phyloP scores from a whole-genome alignment of 2,329 filamentous ascomycete genomes.

The Calonectria naviculata region DNA sequence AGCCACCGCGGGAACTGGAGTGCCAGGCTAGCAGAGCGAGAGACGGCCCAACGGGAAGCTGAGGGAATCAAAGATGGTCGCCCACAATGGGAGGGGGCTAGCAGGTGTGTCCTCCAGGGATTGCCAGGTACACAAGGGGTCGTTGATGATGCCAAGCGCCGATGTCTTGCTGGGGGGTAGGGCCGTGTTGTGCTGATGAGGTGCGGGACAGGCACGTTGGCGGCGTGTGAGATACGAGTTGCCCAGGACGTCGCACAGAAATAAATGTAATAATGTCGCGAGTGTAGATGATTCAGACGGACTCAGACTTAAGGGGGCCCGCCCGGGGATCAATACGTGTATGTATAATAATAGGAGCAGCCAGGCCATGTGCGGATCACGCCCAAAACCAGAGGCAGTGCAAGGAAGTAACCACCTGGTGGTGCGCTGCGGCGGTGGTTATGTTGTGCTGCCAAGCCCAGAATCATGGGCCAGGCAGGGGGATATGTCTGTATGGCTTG shows the following conservation, averaged over 20 bases:
- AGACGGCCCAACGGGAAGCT: slow-evolving; percentile 8
- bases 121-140: slow-evolving; percentile 12
- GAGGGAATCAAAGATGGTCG: slow-evolving; percentile 26
- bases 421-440: not conserved
- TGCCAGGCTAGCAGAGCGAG: not conserved
- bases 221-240: slow-evolving; percentile 21
- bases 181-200: slow-evolving; percentile 17
- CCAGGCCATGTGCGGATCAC: slow-evolving; percentile 10
- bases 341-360: slow-evolving; percentile 25
- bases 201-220: slow-evolving; percentile 14
- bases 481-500: not conserved
- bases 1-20: not conserved
- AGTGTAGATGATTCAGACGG: slow-evolving; percentile 11
- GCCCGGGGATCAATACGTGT: slow-evolving; percentile 24
- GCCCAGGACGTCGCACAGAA: slow-evolving; percentile 13
- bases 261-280: slow-evolving; percentile 6
- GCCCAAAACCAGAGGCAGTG: slow-evolving; percentile 23
- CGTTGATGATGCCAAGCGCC: slow-evolving; percentile 19
- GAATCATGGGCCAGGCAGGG: slow-evolving; percentile 1
- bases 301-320: slow-evolving; percentile 11
- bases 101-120: slow-evolving; percentile 21
- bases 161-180: slow-evolving; percentile 15
- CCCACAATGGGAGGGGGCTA: slow-evolving; percentile 15
- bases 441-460: slow-evolving; percentile 13
- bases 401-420: slow-evolving; percentile 7